Base-by-base conservation (phyloP, 2,329 filamentous ascomycete species). In the Diaporthe amygdali region DNA sequence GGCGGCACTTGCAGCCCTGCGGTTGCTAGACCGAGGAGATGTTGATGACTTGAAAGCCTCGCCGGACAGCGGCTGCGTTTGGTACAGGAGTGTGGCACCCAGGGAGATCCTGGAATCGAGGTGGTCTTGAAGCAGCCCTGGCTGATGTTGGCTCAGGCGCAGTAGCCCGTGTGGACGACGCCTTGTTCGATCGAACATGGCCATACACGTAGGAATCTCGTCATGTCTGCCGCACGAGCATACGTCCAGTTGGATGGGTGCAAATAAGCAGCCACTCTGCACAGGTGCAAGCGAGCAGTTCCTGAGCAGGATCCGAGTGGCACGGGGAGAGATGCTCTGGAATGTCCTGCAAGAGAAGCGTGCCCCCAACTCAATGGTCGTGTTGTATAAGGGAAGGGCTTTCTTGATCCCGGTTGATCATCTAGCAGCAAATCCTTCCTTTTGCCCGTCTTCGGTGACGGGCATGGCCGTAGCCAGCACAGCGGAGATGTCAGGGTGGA, bases 1-100 rank as follows among this genome's bases (percentile, higher is more conserved):
- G 37, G 46, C 49, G 34, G 51, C 64, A 55, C 64, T 67, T 67
- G 64, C 49, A 37, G 64, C 47, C 64, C 22, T 37, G 44, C 22
- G 46, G 54, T 34, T 34, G 59, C 9, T n/a, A 37, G 20, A 49
- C 59, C 51, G 32, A 37, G 30, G 20, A 49, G 10, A 37, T 20
- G 5, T 20, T 30, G 44, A 25, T n/a, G 44, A 15, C n/a, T 47
- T 12, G 27, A 25, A 49, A 12, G 30, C n/a, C 59, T 49, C 12
- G 37, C 37, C 27, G 41, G 25, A 49, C 59, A 49, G 59, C 44
- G 30, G 27, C 25, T 12, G n/a, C 47, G 44, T 27, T 14, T 3
- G 30, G 25, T 20, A 10, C 59, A 37, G 12, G 44, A 64, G 44
- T 64, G 59, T 55, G 44, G 10, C 59, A 64, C 41, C 30, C 44